Conservation (phyloP, 805 yeast genomes). For the Cyberlindnera galapagoensis region DNA sequence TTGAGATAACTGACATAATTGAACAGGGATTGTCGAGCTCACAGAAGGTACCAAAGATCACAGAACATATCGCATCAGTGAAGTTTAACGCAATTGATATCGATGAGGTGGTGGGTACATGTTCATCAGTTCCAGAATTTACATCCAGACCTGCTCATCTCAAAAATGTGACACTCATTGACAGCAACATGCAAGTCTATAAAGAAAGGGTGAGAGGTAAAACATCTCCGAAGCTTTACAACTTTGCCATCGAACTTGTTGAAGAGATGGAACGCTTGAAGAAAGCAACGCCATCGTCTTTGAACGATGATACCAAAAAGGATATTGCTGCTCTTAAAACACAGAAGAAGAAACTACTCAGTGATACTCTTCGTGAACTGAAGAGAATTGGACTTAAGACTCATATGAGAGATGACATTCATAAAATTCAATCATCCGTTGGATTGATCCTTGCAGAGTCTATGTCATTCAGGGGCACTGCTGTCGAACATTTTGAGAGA, state of each 20-base stretch:
- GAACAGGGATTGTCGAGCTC: slow-evolving; percentile 49
- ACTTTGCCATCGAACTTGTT: slow-evolving; percentile 47
- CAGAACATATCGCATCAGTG: slow-evolving; percentile 7
- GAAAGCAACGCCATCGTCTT: slow-evolving; percentile 68
- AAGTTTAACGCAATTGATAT: slow-evolving; percentile 11
- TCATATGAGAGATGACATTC: slow-evolving; percentile 59
- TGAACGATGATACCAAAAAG: slow-evolving; percentile 72
- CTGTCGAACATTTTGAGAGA: slow-evolving; percentile 39
- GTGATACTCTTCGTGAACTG: slow-evolving; percentile 70
- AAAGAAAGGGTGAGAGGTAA: slow-evolving; percentile 27
- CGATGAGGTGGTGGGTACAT: slow-evolving; percentile 4
- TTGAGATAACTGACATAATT: slow-evolving; percentile 45
- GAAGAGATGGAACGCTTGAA: slow-evolving; percentile 56
- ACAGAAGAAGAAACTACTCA: slow-evolving; percentile 74
- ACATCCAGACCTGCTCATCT: slow-evolving; percentile 49
- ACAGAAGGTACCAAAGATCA: slow-evolving; percentile 11
- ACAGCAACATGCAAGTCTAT: slow-evolving; percentile 50
- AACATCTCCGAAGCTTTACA: slow-evolving; percentile 42
- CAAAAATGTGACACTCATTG: slow-evolving; percentile 42
- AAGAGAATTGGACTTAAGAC: slow-evolving; percentile 71
- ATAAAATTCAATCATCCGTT: slow-evolving; percentile 53
- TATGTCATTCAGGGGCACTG: slow-evolving; percentile 34
- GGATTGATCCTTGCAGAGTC: slow-evolving; percentile 55
- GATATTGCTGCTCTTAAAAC: slow-evolving; percentile 61
- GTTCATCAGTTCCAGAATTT: slow-evolving; percentile 40